Base-by-base conservation (phyloP, 495 filamentous ascomycete genomes). In the Trichoderma asperelloides region DNA sequence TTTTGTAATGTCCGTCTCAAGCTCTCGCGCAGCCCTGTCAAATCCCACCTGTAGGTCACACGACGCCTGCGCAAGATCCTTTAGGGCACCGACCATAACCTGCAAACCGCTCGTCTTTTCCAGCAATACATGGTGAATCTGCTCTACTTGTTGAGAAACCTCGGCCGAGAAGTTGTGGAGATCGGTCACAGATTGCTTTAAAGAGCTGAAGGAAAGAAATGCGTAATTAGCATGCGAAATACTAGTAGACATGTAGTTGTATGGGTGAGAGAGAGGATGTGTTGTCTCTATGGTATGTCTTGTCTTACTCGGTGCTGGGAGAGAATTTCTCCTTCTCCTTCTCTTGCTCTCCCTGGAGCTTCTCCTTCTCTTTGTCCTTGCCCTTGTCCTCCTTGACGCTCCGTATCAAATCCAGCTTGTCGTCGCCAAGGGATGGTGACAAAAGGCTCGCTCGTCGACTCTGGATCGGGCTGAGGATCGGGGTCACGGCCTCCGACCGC, bases 41-140 rank as follows among this genome's bases (percentile, higher is more conserved):
- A 96, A 94, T 62, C 82, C 80, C 15, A 76, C 74, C 63, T 88
- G 85, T 13, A 95, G 78, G 62, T 84, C 75, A 18, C 82, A 78
- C 11, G 87, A 89, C 33, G 85, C 83, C 9, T 78, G 79, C 0
- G 88, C 86, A 4, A 97, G 84, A 63, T 90, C 85, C 68, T 90
- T 87, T 23, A 97, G 83, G 4, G 82, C 85, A 1, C 78, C 69
- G 27, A 96, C 85, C 2, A 88, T 91, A 64, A 82, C 79, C 64
- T 88, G 87, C 40, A 97, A 79, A 0, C 85, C 76, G 55, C 85
- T 82, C 39, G 94, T 80, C 68, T 90, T 94, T 72, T 94, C 89
- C 18, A 95, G 81, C 6, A 97, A 81, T 4, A 89, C 87, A 71
- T 93, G 93, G 78, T 96, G 96, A 0, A 89, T 92, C 70, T 90